Base-by-base conservation (phyloP, 164 flowering plant genomes). In the Dillenia suffruticosa region DNA sequence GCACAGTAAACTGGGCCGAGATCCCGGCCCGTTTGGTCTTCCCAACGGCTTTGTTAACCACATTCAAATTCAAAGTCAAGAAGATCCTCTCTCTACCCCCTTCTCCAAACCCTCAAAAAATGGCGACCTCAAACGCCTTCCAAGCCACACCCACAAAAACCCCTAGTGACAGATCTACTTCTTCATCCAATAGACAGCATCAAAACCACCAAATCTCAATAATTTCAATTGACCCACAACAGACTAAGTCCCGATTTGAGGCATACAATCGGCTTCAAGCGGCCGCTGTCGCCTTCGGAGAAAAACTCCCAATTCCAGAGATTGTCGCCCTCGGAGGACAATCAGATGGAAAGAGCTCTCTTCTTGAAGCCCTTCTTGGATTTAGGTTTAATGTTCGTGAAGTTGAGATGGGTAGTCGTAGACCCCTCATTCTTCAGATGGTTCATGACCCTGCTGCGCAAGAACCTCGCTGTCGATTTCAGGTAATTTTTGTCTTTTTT, bases 331-430 rank as follows among this genome's bases (percentile, higher is more conserved):
- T 95, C 15, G 99, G 99, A 1, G 99, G 99, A 8, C 99, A 95
- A 65, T 95, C 99, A 11, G 99, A 95, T 63, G 99, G 99, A 12
- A 95, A 95, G 73, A 89, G 97, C 77, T 92, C 99, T 2, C 89
- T 95, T 49, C 89, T 95, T 3, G 99, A 95, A 72, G 99, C 99
- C 13, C 80, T 92, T 2, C 85, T 95, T 7, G 99, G 99, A 15
- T 95, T 95, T 56, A 81, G 99, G 8, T 95, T 95, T 80, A 95
- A 95, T 68, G 92, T 95, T 11, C 82, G 97, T 9, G 99, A 95
- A 70, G 97, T 95, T 58, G 99, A 95, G 68, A 95, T 95, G 96
- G 99, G 99, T 4, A 95, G 97, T 3, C 81, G 99, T 9, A 59
- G 99, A 8, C 99, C 99, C 8, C 87, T 95, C 66, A 85, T 95